Evolutionary conservation across 331 rosid genomes (phyloP).

Genomic region (Telfairia occidentalis): DNA sequence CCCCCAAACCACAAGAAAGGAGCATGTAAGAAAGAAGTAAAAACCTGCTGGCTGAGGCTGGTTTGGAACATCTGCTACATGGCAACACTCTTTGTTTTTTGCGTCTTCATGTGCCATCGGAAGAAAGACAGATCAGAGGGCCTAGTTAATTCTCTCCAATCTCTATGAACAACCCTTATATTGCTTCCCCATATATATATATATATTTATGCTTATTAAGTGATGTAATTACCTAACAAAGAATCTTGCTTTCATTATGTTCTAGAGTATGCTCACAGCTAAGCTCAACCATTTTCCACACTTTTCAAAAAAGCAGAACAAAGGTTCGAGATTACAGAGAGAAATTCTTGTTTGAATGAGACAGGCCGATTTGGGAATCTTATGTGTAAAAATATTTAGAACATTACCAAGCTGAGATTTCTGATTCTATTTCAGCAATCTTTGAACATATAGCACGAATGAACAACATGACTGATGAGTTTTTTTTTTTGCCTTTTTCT

Average conservation of each 20-base stretch:
- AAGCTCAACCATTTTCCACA: conserved; percentile 1
- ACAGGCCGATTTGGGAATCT: not conserved
- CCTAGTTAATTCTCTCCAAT: not conserved
- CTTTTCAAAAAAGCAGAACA: not conserved
- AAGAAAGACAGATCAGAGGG: not conserved
- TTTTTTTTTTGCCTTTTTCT: not conserved
- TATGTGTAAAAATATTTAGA: not conserved
- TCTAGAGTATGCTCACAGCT: not conserved
- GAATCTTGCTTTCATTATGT: not conserved
- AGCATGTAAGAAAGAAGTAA: not conserved
- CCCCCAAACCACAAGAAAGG: not conserved
- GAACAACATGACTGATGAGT: not conserved
- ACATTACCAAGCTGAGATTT: not conserved
- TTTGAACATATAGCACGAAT: not conserved
- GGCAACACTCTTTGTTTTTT: not conserved
- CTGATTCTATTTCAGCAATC: not conserved
- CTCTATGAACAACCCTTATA: not conserved
- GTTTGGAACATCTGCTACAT: not conserved
- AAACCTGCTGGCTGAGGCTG: conserved; percentile 10
- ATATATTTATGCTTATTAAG: not conserved
- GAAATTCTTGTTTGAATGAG: not conserved
- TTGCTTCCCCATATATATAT: not conserved
- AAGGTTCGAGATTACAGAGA: not conserved
- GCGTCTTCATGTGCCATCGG: not conserved
- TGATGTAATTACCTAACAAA: not conserved